Evolutionary conservation across 306 rosid genomes (phyloP), one percentile per base, ranked within the genome.

Genomic region (Vicia villosa): DNA sequence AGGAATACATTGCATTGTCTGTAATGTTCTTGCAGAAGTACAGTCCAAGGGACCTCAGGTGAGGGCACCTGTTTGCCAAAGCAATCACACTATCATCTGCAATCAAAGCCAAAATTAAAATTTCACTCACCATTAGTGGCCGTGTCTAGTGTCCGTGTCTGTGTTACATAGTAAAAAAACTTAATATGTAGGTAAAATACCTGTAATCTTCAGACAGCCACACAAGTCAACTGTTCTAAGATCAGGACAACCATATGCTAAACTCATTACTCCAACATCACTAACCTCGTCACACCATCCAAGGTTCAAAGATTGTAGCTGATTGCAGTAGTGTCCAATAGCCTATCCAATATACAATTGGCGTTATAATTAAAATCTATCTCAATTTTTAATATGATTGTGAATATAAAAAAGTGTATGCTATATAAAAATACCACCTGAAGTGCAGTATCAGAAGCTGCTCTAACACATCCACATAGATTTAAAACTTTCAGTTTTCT

Each of bases 31-130:
- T 90, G 55, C 99, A 95, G 70, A 83, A 91, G 85, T 95, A 95
- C 68, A 95, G 84, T 47, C 88, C 99, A 12, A 95, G 96, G 5
- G 97, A 89, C 80, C 86, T 81, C 77, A 95, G 80, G 67, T 81
- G 88, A 10, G 83, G 91, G 63, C 99, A 95, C 16, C 82, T 34
- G 41, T 69, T 91, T 49, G 99, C 95, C 87, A 91, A 74, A 69
- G 97, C 97, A 77, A 95, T 79, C 81, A 95, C 99, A 70, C 99
- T 95, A 14, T 89, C 93, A 77, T 95, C 99, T 95, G 92, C 74
- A 83, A 66, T 28, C 17, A 37, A 19, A 32, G 34, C 71, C 68
- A 77, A 30, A 9, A 37, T 20, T 11, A 77, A 24, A 9, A 37
- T 20, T 14, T n/a, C 9, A 26, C 26, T n/a, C 17, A 40, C 41